Conservation (phyloP, 2,329 filamentous ascomycete genomes). For the Penicillium brevicompactum region DNA sequence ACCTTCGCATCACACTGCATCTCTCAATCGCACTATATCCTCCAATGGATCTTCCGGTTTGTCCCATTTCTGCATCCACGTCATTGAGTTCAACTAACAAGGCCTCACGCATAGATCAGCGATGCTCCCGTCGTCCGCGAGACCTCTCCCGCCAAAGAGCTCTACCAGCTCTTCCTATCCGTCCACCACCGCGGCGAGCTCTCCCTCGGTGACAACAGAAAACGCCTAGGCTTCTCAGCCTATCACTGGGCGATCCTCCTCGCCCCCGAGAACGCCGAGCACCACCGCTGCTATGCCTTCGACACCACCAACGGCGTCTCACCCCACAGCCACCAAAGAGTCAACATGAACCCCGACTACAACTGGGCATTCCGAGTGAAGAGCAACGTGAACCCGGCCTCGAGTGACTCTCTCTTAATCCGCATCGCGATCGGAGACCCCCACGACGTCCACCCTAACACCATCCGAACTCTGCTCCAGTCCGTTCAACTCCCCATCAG, state of each 20-base stretch:
- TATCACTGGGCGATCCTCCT: slow-evolving; percentile 11
- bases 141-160: neutral
- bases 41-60: neutral
- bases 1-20: neutral
- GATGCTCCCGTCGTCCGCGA: neutral
- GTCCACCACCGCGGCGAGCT: slow-evolving; percentile 7
- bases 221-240: slow-evolving; percentile 3
- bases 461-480: neutral
- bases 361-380: slow-evolving; percentile 6
- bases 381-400: neutral
- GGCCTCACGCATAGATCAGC: neutral
- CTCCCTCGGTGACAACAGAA: slow-evolving; percentile 1
- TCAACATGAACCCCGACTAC: slow-evolving; percentile 3
- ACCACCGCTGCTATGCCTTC: neutral
- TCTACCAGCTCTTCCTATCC: neutral
- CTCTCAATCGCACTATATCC: neutral
- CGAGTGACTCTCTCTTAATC: neutral
- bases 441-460: neutral
- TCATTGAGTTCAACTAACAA: neutral
- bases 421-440: slow-evolving; percentile 4
- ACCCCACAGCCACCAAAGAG: neutral
- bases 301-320: slow-evolving; percentile 5
- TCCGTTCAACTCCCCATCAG: neutral
- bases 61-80: neutral
- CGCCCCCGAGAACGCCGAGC: neutral